Conservation (phyloP, 2,329 filamentous ascomycete species). For the Davidsoniella eucalypti region DNA sequence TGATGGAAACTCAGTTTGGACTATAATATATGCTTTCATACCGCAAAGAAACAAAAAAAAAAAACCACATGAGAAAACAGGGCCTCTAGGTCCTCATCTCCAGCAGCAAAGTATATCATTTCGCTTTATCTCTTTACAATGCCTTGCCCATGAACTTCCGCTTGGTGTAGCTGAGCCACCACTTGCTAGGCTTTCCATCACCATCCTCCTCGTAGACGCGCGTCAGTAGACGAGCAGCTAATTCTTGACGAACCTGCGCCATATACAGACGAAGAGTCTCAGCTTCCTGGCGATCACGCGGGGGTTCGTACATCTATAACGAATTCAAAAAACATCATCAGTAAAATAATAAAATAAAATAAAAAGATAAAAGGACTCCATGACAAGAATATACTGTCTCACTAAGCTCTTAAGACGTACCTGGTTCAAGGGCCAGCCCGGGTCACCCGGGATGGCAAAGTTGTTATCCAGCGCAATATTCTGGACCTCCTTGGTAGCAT, state of each 20-base stretch:
- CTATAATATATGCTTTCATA: not conserved
- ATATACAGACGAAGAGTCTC: conserved; percentile 82
- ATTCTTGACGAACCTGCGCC: conserved; percentile 81
- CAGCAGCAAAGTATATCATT: not conserved
- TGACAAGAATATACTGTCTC: not conserved
- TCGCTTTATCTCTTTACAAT: conserved; percentile 31
- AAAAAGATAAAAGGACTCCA: not conserved
- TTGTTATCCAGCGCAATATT: conserved; percentile 83
- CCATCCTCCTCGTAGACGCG: conserved; percentile 68
- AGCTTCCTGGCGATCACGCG: conserved; percentile 71
- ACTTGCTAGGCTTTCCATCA: conserved; percentile 59
- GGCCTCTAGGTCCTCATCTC: conserved; percentile 7
- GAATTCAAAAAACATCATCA: not conserved
- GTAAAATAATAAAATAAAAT: no score
- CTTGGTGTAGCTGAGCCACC: conserved; percentile 98
- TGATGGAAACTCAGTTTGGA: not conserved
- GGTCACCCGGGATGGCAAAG: conserved; percentile 89
- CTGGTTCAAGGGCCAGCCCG: conserved; percentile 85
- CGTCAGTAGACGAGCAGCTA: conserved; percentile 66
- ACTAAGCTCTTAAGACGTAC: conserved; percentile 21
- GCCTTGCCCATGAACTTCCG: conserved; percentile 99
- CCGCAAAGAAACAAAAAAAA: not conserved
- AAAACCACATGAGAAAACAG: conserved; percentile 6
- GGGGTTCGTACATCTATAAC: conserved; percentile 67
- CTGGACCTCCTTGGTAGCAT: conserved; percentile 58